These are phyloP conservation scores for Aspergillus ruber DNA, from an alignment of 2,329 filamentous ascomycete genomes.

Conservation along the genomic window DNA sequence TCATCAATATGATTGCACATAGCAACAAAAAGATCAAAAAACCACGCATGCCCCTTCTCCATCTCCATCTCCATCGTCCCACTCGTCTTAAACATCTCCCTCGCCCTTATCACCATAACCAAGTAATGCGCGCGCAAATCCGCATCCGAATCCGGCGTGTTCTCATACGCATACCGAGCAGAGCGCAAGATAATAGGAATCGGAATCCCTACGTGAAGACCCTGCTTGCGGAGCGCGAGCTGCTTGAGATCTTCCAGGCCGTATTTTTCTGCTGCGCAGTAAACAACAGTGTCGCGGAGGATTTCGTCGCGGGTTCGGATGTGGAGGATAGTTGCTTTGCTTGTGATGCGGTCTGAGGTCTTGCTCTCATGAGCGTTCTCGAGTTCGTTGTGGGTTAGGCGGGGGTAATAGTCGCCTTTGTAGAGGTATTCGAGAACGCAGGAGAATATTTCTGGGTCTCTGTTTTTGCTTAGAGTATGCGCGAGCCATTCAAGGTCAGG, in stretches of 20 bases:
- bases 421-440: conserved; percentile 94
- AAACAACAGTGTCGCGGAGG: conserved; percentile 87
- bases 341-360: conserved; percentile 54
- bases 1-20: conserved; percentile 99
- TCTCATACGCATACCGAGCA: conserved; percentile 89
- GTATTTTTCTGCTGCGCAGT: conserved; percentile 87
- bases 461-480: conserved; percentile 23
- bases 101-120: conserved; percentile 92
- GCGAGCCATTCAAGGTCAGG: neutral
- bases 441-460: conserved; percentile 89
- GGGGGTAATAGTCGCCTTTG: conserved; percentile 92
- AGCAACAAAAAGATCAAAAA: conserved; percentile 96
- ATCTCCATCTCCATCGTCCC: conserved; percentile 99
- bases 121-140: conserved; percentile 94
- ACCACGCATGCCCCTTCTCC: conserved; percentile 89
- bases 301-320: conserved; percentile 67
- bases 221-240: conserved; percentile 88
- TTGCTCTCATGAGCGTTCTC: conserved; percentile 60
- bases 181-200: conserved; percentile 86
- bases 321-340: conserved; percentile 73
- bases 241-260: conserved; percentile 87
- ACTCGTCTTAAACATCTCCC: conserved; percentile 95
- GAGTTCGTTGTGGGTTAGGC: conserved; percentile 82
- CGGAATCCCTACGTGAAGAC: conserved; percentile 85
- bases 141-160: conserved; percentile 89